A percentile compares a stretch with the other conserved stretches of the same genome.
Evolutionary conservation across 495 filamentous ascomycete species (phyloP).

Genomic region (Penicillium nucicola): DNA sequence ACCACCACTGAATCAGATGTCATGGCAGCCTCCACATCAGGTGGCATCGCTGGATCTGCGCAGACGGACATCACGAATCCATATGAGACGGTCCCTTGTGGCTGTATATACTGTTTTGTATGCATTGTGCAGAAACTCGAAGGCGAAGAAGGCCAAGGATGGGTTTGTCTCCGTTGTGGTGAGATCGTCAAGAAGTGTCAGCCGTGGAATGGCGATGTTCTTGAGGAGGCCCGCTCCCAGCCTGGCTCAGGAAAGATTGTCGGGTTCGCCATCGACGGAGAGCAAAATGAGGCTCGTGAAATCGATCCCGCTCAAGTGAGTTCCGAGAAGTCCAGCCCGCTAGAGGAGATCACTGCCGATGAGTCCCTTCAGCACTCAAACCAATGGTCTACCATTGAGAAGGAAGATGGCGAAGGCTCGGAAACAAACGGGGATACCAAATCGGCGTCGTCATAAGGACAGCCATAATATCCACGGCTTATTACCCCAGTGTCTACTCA

Average conservation of each 20-base stretch:
- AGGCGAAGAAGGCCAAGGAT: slow-evolving; percentile 92
- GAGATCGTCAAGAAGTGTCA: slow-evolving; percentile 82
- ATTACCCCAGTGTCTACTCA: background rate
- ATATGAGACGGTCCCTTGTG: slow-evolving; percentile 87
- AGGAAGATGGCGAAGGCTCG: slow-evolving; percentile 6
- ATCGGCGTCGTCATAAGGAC: background rate
- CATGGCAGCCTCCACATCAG: slow-evolving; percentile 57
- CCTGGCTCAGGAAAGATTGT: slow-evolving; percentile 60
- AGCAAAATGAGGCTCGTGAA: slow-evolving; percentile 13
- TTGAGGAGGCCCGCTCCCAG: slow-evolving; percentile 52
- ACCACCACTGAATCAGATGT: slow-evolving; percentile 65
- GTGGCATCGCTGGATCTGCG: slow-evolving; percentile 78
- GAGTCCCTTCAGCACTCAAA: slow-evolving; percentile 35
- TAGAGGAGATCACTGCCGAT: slow-evolving; percentile 31
- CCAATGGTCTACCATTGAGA: slow-evolving; percentile 37
- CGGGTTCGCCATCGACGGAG: slow-evolving; percentile 61
- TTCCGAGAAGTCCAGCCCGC: slow-evolving; percentile 18
- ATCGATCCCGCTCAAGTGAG: slow-evolving; percentile 2
- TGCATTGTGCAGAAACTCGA: slow-evolving; percentile 89
- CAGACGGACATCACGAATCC: slow-evolving; percentile 96
- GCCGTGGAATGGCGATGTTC: slow-evolving; percentile 88
- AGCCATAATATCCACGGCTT: background rate
- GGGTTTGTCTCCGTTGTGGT: slow-evolving; percentile 90
- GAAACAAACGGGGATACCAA: background rate
- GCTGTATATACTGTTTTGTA: slow-evolving; percentile 95